phyloP scores from a whole-genome alignment of 2,329 filamentous ascomycete species.

The Penicillium sp. region DNA sequence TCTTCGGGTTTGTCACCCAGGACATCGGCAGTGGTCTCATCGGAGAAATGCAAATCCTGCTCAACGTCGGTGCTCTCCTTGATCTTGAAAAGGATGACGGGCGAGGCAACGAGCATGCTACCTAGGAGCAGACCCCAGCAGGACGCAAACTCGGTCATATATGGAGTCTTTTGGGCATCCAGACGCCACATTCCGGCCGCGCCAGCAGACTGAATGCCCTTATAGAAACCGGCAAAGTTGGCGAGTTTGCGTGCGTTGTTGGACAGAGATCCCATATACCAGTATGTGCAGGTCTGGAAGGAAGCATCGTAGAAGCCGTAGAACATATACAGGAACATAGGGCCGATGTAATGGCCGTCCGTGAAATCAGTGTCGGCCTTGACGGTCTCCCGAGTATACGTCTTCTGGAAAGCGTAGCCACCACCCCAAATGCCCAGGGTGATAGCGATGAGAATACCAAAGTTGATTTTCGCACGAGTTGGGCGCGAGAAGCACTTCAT shows the following conservation, averaged over 20 bases:
- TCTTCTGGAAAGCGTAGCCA: slow-evolving; percentile 69
- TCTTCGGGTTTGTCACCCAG: slow-evolving; percentile 22
- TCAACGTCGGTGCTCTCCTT: slow-evolving; percentile 75
- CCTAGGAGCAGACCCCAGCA: slow-evolving; percentile 72
- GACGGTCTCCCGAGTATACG: slow-evolving; percentile 49
- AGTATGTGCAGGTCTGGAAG: slow-evolving; percentile 89
- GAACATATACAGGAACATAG: slow-evolving; percentile 85
- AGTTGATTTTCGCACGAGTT: slow-evolving; percentile 60
- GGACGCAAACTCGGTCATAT: slow-evolving; percentile 65
- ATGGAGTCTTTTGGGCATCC: slow-evolving; percentile 59
- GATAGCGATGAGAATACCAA: slow-evolving; percentile 58
- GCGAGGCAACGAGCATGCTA: slow-evolving; percentile 70
- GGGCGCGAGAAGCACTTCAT: slow-evolving; percentile 55
- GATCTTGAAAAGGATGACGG: slow-evolving; percentile 73
- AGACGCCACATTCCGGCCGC: slow-evolving; percentile 58
- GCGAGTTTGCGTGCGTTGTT: slow-evolving; percentile 90
- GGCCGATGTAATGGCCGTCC: slow-evolving; percentile 62
- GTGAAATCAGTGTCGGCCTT: slow-evolving; percentile 57
- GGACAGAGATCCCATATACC: slow-evolving; percentile 90
- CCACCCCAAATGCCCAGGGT: slow-evolving; percentile 79
- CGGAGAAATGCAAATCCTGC: slow-evolving; percentile 77
- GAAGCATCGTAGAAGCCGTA: slow-evolving; percentile 84
- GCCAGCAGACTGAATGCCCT: slow-evolving; percentile 83
- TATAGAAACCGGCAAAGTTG: slow-evolving; percentile 88
- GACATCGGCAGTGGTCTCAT: slow-evolving; percentile 74